These are phyloP conservation scores for Proliferodiscus dingleyae DNA, from an alignment of 2,329 filamentous ascomycete genomes.

Conservation along the genomic window DNA sequence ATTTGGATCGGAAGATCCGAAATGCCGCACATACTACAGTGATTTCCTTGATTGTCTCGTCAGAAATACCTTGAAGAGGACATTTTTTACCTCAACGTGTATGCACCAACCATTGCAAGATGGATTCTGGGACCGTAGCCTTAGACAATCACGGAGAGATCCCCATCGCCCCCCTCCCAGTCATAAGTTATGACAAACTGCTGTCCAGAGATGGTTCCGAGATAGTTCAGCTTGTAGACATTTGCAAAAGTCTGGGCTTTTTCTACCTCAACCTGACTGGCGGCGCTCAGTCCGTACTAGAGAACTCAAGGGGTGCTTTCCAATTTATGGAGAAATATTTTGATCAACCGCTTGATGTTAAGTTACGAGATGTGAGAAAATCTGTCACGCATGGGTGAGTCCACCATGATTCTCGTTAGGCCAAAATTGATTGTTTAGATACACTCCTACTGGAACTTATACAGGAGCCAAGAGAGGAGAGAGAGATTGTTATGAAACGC, in stretches of 20 bases:
- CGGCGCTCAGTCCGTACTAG: constrained; percentile 1
- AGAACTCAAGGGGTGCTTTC: not conserved
- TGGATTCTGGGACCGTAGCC: not conserved
- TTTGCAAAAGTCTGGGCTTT: constrained; percentile 5
- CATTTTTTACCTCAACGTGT: too few relatives aligned
- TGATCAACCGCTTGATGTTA: constrained; percentile 4
- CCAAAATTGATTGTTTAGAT: constrained; percentile 2
- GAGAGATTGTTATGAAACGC: not conserved
- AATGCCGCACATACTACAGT: too few relatives aligned
- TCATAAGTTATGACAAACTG: not conserved
- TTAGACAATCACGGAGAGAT: not conserved
- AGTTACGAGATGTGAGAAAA: constrained; percentile 5
- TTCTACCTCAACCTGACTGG: constrained; percentile 7
- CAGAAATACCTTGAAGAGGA: too few relatives aligned
- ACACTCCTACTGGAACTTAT: constrained; percentile 1
- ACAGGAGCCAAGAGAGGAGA: constrained; percentile 2
- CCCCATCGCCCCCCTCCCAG: not conserved
- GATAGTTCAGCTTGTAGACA: constrained; percentile 1
- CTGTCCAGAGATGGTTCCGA: not conserved
- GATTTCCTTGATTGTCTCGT: too few relatives aligned
- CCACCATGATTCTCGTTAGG: constrained; percentile 3
- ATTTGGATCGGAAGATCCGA: too few relatives aligned
- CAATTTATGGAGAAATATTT: constrained; percentile 7
- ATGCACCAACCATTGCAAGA: too few relatives aligned
- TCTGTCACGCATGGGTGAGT: constrained; percentile 3